Base-by-base conservation (phyloP, 1,284 basidiomycete species). In the Cryptococcus amylolentus region DNA sequence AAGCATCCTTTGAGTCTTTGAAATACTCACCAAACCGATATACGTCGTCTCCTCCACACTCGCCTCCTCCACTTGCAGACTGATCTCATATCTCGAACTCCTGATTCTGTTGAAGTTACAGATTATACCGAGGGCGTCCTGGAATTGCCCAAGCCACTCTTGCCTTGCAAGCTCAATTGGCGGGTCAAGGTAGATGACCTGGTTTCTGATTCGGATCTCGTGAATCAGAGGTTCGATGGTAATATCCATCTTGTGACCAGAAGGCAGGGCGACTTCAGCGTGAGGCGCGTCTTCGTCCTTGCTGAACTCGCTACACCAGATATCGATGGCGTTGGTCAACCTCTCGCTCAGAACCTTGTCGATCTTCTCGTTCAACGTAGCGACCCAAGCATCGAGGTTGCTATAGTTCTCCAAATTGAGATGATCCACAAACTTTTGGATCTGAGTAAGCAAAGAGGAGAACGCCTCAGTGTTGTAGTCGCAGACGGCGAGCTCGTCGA, bases 171-270 rank as follows among this genome's bases (percentile, higher is more conserved):
- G 85, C 77, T 98, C 95, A 78, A 98, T 90, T 52, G 95, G 95
- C 9, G 96, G 96, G 73, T 98, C 94, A 50, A 98, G 82, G 81
- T 96, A 97, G 77, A 99, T 97, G 67, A 97, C 91, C 75, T 98
- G 95, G 73, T 98, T 96, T 72, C 94, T 90, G 81, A 98, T 97
- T 71, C 94, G 84, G 59, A 98, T 89, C 73, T 98, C 93, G 74
- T 98, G 93, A 3, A 93, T 82, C 54, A 95, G 87, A 0, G 91
- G 86, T 68, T 90, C 86, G 64, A 94, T 78, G 0, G 53, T 42
- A 10, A 28, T 27, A 18, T 50, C 47, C 18, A 16, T 27, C 38
- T 39, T 57, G 50, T 18, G 31, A 27, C 38, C 12, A 41, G 45
- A 40, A 20, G 47, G 13, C 31, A 51, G 40, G 10, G 58, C 42